Base-by-base conservation (phyloP, 2,329 filamentous ascomycete genomes). In the Colletotrichum cuscutae region DNA sequence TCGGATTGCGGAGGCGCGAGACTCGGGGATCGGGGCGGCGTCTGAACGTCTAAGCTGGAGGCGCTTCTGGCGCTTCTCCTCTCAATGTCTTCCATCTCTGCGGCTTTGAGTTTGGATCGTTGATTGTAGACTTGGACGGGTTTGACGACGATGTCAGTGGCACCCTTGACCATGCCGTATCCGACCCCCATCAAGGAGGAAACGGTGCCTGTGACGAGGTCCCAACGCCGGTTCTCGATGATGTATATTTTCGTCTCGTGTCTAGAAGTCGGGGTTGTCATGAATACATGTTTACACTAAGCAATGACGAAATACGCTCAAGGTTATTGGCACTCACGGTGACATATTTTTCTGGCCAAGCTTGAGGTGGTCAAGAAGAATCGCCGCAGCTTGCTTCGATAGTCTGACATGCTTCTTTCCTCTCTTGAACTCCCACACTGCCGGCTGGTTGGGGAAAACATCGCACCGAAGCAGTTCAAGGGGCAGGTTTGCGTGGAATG, bases 321-420 rank as follows among this genome's bases (percentile, higher is more conserved):
- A 35, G 11, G 32, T 24, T 22, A 15, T 13, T 28, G 37, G 13
- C 1, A 49, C 65, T 24, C 22, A 72, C 69, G 24, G 35, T 30
- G 64, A 69, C 65, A 72, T 68, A 7, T 69, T 63, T 28, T 69
- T 72, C 6, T 60, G 58, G 1, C 60, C 69, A 32, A 91, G 79
- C 77, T 87, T 87, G 72, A 85, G 85, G 75, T 86, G 83, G 64
- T 88, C 83, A 4, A 88, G 82, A 7, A 91, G 76, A 0, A 90
- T 78, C 53, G 89, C 84, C 0, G 88, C 88, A 3, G 89, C 89
- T 22, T 89, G 77, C 1, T 87, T 83, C 3, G 85, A 88, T 0
- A 91, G 78, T 60, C 84, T 83, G 24, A 89, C 75, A 9, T 80
- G 28, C 7, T 60, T 80, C 1, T 84, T 86, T 75, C 75, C 67